These are phyloP conservation scores for Xylaria longipes DNA, from an alignment of 495 filamentous ascomycete genomes.

Conservation along the genomic window DNA sequence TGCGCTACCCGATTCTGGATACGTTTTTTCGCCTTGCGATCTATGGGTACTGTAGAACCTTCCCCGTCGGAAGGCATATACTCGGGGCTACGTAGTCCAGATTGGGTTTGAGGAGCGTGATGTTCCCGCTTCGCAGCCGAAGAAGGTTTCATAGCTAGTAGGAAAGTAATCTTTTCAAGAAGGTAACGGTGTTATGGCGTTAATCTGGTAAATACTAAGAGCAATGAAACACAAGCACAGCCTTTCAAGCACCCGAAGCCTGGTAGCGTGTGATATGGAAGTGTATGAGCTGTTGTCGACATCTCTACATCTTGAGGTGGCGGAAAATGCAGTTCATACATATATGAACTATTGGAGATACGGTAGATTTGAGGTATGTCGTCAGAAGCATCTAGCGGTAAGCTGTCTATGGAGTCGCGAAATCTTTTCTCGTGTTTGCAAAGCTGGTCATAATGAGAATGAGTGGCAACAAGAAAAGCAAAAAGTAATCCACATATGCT, in stretches of 20 bases:
- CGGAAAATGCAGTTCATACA: not conserved
- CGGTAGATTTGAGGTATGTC: not conserved
- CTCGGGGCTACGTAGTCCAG: not conserved
- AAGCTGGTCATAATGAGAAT: not conserved
- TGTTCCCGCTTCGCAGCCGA: not conserved
- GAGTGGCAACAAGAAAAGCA: constrained; percentile 11
- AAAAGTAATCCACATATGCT: constrained; percentile 4
- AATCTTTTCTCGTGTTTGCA: not conserved
- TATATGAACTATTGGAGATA: not conserved
- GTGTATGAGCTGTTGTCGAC: not conserved
- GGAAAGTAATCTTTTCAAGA: not conserved
- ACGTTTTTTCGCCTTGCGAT: constrained; percentile 17
- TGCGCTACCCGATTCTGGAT: constrained; percentile 16
- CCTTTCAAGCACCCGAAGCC: not conserved
- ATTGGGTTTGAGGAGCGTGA: not conserved
- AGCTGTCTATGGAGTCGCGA: not conserved
- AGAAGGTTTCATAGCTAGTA: not conserved
- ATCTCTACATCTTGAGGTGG: not conserved
- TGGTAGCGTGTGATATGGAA: not conserved
- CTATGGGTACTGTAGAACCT: not conserved
- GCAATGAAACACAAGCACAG: not conserved
- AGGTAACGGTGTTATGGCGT: not conserved
- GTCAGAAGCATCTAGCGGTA: not conserved
- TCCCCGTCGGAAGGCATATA: not conserved
- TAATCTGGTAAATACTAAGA: not conserved